These are phyloP conservation scores for Magnolia kwangsiensis DNA, from an alignment of 164 flowering plant genomes.

Conservation along the genomic window DNA sequence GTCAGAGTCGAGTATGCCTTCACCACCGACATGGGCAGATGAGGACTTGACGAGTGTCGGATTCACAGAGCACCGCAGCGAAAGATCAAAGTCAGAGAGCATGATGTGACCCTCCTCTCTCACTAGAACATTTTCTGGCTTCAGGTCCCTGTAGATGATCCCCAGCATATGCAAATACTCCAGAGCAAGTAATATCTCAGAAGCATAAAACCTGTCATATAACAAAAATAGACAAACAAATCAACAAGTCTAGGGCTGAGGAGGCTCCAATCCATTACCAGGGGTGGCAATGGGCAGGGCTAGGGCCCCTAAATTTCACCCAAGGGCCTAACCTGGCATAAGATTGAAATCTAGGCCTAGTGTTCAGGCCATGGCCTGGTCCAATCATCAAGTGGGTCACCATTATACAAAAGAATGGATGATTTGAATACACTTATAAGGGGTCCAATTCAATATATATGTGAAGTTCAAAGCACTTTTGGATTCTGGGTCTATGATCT, in stretches of 20 bases:
- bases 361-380: too few relatives aligned
- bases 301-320: too few relatives aligned
- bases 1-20: slow-evolving; percentile 12
- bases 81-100: slow-evolving; percentile 17
- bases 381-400: too few relatives aligned
- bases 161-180: slow-evolving; percentile 22
- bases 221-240: neutral
- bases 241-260: neutral
- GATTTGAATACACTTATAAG: too few relatives aligned
- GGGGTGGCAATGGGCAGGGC: neutral
- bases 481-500: too few relatives aligned
- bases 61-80: slow-evolving; percentile 15
- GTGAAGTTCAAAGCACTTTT: too few relatives aligned
- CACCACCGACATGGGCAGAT: slow-evolving; percentile 1
- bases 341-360: too few relatives aligned
- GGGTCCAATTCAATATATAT: too few relatives aligned
- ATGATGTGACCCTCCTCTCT: slow-evolving; percentile 19
- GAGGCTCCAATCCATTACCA: neutral
- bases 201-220: slow-evolving; percentile 12
- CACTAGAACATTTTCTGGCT: slow-evolving; percentile 21
- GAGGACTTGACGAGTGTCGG: slow-evolving; percentile 19
- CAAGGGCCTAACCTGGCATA: too few relatives aligned
- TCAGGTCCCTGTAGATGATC: slow-evolving; percentile 14
- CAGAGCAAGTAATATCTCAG: slow-evolving; percentile 16
- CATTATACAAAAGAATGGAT: too few relatives aligned